A percentile compares a stretch with the other conserved stretches of the same genome.
phyloP scores from a whole-genome alignment of 2,329 filamentous ascomycete genomes.

The Catunica adiposa region DNA sequence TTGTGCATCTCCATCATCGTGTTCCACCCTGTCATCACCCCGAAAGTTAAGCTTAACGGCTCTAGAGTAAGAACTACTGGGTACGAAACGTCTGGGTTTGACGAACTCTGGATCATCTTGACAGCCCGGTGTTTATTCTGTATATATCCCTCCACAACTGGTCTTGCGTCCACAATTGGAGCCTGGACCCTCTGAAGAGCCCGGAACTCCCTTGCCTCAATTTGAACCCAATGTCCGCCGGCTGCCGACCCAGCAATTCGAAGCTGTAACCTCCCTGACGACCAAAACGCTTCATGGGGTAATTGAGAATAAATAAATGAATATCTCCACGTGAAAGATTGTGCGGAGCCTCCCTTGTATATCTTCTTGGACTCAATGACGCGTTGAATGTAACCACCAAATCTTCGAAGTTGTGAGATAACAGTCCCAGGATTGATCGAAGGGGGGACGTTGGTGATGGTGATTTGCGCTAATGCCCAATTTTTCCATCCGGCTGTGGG shows the following conservation, averaged over 20 bases:
- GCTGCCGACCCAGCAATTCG: not conserved
- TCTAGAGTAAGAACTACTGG: not conserved
- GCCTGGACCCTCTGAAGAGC: too few relatives aligned
- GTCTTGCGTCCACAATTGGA: too few relatives aligned
- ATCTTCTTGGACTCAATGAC: not conserved
- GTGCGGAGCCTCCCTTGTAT: not conserved
- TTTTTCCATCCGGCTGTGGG: not conserved
- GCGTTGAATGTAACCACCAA: not conserved
- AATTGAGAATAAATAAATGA: not conserved
- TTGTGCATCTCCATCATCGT: constrained; percentile 10
- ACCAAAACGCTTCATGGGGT: not conserved
- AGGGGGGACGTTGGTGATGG: not conserved
- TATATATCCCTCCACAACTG: too few relatives aligned
- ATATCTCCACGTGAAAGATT: not conserved
- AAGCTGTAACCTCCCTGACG: not conserved
- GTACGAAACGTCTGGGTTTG: constrained; percentile 3
- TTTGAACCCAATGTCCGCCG: not conserved
- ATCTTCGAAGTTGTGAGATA: not conserved
- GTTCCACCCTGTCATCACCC: constrained; percentile 2
- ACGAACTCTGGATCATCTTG: not conserved
- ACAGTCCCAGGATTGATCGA: not conserved
- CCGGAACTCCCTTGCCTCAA: not conserved
- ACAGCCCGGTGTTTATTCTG: too few relatives aligned
- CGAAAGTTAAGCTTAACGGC: constrained; percentile 2
- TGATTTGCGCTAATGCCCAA: not conserved